Evolutionary conservation across 345 rosid genomes (phyloP), one percentile per base, ranked within the genome.

Genomic region (Arabis alpina): DNA sequence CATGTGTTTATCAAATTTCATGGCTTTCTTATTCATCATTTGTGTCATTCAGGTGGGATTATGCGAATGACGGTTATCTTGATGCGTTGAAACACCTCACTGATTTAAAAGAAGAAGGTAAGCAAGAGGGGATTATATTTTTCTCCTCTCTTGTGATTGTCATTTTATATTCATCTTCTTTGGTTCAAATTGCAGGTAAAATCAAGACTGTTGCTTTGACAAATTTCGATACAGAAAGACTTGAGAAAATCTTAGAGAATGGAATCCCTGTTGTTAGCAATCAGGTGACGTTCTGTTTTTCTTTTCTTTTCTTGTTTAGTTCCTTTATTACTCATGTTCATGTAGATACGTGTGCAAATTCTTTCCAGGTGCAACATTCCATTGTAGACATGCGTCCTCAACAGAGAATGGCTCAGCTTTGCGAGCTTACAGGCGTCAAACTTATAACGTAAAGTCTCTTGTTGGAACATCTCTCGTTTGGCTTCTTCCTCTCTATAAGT

Each of bases 341-440:
- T 65, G 54, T 64, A 43, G 48, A 68, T 60, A 54, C 64, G 1
- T 54, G 6, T 69, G 36, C 11, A 51, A 51, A 34, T 34, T 43
- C 49, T 45, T 76, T 64, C 5, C 77, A 90, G 98, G 98, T 93
- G 79, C 98, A 93, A 81, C 97, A 93, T 82, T 90, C 97, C 68
- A 75, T 90, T 73, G 96, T 90, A 49, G 98, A 93, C 60, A 87
- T 90, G 97, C 98, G 97, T 49, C 98, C 97, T 64, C 98, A 88
- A 61, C 93, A 87, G 79, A 87, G 80, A 80, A 93, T 93, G 98
- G 91, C 92, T 55, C 97, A 93, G 84, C 93, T 93, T 57, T 93
- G 98, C 66, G 84, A 83, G 80, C 88, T 84, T 45, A 81, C 97
- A 13, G 98, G 98, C 69, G 93, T 93, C 74, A 88, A 93, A 80